phyloP scores from a whole-genome alignment of 441 rosid species.

The Manihot esculenta region DNA sequence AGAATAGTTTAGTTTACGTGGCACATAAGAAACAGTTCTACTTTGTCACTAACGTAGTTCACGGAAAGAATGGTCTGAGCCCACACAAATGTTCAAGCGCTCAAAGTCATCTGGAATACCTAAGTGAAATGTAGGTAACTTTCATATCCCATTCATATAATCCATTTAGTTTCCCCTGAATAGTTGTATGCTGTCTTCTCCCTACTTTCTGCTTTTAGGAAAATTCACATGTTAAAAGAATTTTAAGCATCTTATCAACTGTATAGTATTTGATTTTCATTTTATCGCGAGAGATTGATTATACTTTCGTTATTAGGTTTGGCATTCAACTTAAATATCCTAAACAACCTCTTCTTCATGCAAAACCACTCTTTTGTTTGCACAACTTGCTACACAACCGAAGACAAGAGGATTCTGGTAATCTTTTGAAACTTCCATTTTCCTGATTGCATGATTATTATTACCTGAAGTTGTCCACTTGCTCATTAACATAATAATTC shows the following conservation, averaged over 20 bases:
- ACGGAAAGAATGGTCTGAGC: slow-evolving; percentile 52
- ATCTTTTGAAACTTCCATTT: slow-evolving; percentile 15
- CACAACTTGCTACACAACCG: slow-evolving; percentile 86
- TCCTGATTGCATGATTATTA: slow-evolving; percentile 7
- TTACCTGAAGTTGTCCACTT: neutral
- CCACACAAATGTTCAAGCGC: slow-evolving; percentile 39
- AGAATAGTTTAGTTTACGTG: slow-evolving; percentile 70
- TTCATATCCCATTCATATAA: slow-evolving; percentile 5
- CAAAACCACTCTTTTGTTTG: slow-evolving; percentile 69
- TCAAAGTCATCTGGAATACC: slow-evolving; percentile 50
- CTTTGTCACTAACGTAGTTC: slow-evolving; percentile 52
- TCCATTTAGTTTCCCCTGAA: slow-evolving; percentile 19
- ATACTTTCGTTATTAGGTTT: slow-evolving; percentile 49
- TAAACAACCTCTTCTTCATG: slow-evolving; percentile 68
- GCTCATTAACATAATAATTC: neutral
- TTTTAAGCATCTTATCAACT: neutral
- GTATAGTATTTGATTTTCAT: neutral
- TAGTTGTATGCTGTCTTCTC: slow-evolving; percentile 16
- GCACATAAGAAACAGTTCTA: slow-evolving; percentile 59
- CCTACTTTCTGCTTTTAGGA: slow-evolving; percentile 10
- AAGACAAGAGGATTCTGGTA: slow-evolving; percentile 63
- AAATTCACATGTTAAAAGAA: neutral
- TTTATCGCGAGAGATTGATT: slow-evolving; percentile 10
- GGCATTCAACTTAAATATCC: slow-evolving; percentile 66
- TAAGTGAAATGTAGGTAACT: slow-evolving; percentile 47